Base-by-base conservation (phyloP, 2,329 filamentous ascomycete species). In the Claviceps citrina region DNA sequence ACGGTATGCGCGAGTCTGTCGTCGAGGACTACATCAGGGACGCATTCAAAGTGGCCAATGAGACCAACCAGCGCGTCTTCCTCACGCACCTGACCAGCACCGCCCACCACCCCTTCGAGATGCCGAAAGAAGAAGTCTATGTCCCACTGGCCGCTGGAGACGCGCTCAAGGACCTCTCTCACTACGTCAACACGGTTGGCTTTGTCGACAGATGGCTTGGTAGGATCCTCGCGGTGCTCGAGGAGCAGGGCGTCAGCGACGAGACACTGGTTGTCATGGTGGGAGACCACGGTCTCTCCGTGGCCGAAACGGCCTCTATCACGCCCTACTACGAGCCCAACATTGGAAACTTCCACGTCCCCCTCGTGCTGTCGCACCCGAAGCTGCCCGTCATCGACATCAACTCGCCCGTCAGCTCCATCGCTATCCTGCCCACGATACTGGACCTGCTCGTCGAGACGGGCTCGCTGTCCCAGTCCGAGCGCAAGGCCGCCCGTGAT, bases 21-120 rank as follows among this genome's bases (percentile, higher is more conserved):
- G 44, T 60, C 2, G 54, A 56, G 28, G 50, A 58, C 19, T 60
- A 60, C 10, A 50, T 60, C 18, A 49, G 47, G 3, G 56, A 60
- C 38, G 48, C 50, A n/a, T 58, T 60, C 12, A 43, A 44, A 2
- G 45, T 49, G 1, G 57, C 57, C 12, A 49, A 46, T 25, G 43
- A 56, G 34, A 52, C 50, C 0, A 45, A 58, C 10, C 51, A 58
- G 30, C 49, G 57, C 9, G 50, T 60, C 0, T 60, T 60, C 22
- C 38, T 60, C 4, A 53, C 56, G 1, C 57, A 60, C 41, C 39
- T 60, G 3, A 60, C 57, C 1, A 59, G 56, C 39, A 60, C 57
- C 6, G 56, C 49, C 18, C 57, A 60, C 27, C 57, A 60, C 28
- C 50, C 54, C 5, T 60, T 56, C 31, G 49, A 47, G 0, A 43